These are phyloP conservation scores for Boletus albobrunnescens DNA, from an alignment of 1,284 basidiomycete genomes.

Conservation along the genomic window DNA sequence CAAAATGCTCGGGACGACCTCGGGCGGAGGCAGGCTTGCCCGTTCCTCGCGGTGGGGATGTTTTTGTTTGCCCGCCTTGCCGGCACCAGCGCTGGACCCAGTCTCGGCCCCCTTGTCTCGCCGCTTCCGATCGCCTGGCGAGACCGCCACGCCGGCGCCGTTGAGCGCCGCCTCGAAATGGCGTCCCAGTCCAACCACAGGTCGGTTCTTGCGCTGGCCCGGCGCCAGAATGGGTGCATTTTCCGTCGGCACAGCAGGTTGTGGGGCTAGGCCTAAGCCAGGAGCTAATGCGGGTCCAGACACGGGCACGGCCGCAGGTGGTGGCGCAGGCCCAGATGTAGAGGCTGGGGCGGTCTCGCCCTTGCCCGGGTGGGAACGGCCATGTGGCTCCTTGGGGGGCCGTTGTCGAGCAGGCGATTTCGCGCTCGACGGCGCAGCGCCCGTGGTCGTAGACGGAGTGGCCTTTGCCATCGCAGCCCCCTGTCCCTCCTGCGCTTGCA, in stretches of 20 bases:
- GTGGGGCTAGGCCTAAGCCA: not conserved
- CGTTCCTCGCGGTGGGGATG: constrained; percentile 14
- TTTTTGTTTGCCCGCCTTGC: constrained; percentile 21
- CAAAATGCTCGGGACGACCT: constrained; percentile 33
- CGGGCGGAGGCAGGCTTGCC: not conserved
- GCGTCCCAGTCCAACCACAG: constrained; percentile 54
- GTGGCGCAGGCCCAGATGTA: not conserved
- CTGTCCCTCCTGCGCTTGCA: constrained; percentile 6
- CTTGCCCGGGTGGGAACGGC: constrained; percentile 8
- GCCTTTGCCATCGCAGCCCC: constrained; percentile 13
- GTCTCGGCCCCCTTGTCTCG: constrained; percentile 25
- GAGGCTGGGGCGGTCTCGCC: constrained; percentile 6
- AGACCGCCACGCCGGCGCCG: constrained; percentile 44
- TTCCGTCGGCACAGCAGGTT: constrained; percentile 10
- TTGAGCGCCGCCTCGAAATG: constrained; percentile 64
- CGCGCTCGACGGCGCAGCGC: constrained; percentile 7
- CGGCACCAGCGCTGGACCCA: not conserved
- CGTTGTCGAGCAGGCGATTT: constrained; percentile 19
- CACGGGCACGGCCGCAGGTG: no score
- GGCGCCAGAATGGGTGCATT: constrained; percentile 17
- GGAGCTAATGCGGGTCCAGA: no score
- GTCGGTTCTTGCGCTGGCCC: constrained; percentile 43
- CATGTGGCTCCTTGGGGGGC: constrained; percentile 15
- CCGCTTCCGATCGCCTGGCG: constrained; percentile 33
- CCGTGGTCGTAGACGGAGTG: constrained; percentile 1